Conservation (phyloP, 129 eudicot genomes). For the Tanacetum coccineum region DNA sequence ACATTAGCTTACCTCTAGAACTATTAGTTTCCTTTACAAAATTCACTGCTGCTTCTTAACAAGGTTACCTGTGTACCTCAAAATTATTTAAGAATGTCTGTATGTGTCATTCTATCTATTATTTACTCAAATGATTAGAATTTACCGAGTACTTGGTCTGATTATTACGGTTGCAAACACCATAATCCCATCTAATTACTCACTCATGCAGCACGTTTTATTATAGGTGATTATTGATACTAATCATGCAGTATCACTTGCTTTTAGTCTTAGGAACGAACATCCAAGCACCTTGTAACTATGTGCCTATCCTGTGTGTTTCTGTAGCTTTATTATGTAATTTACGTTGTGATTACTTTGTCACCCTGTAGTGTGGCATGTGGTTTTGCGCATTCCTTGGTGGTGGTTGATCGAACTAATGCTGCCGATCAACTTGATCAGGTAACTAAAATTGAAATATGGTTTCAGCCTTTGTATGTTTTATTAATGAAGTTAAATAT, state of each 20-base stretch:
- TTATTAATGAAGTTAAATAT: neutral
- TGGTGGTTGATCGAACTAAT: constrained; percentile 71
- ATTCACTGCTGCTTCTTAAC: no score
- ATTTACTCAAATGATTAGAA: neutral
- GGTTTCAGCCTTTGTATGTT: neutral
- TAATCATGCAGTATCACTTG: neutral
- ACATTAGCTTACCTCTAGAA: no score
- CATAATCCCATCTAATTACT: neutral
- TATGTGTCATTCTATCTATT: no score
- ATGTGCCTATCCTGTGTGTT: no score
- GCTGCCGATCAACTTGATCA: constrained; percentile 58
- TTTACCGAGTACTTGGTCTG: neutral
- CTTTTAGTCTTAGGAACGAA: neutral
- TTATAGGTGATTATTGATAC: neutral
- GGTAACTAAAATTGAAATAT: constrained; percentile 36
- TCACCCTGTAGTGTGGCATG: constrained; percentile 70
- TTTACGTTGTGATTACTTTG: constrained; percentile 10
- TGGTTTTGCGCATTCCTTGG: constrained; percentile 90
- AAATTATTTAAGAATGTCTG: no score
- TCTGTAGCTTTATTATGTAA: neutral
- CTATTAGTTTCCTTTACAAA: no score
- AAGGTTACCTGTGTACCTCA: no score
- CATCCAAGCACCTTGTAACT: neutral
- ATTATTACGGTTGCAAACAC: neutral
- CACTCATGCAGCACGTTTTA: neutral